Base-by-base conservation (phyloP, 495 filamentous ascomycete genomes). In the Neohortaea acidophila region DNA sequence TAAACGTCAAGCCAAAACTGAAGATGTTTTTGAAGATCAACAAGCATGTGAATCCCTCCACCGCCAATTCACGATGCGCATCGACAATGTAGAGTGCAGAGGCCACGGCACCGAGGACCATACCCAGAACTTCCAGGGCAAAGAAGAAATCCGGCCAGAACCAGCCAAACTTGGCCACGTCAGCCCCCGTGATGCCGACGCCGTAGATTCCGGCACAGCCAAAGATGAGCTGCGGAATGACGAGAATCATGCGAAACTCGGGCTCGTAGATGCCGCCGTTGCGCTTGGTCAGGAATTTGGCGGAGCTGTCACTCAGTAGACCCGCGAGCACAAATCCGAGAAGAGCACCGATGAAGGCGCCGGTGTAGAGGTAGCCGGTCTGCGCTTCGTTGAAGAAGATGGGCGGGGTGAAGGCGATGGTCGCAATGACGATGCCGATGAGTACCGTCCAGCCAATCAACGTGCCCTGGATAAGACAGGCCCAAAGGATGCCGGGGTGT, bases 361-460 rank as follows among this genome's bases (percentile, higher is more conserved):
- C 81, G 0, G 79, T 76, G 58, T 93, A 94, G 36, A 89, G 70
- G 50, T 94, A 94, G 9, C 86, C 86, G 2, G 79, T 81, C 40
- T 85, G 55, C 19, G 81, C 79, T 56, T 91, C 82, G 44, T 67
- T 60, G 62, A 87, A 93, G 66, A 70, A 86, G 19, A 85, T 65
- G 0, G 86, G 86, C 2, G 79, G 73, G 7, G 73, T 70, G 18
- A 86, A 63, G 59, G 92, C 87, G 39, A 94, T 76, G 36, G 73
- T 75, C 7, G 81, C 84, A 18, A 94, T 60, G 38, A 89, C 73
- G 19, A 93, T 80, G 33, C 85, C 85, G 36, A 94, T 89, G 52
- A 94, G 77, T 6, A 94, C 86, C 3, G 84, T 85, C 86, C 86
- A 94, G 43, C 86, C 86, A 45, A 94, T 91, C 42, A 93, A 66